These are phyloP conservation scores for Pleurotus cornucopiae DNA, from an alignment of 768 basidiomycete genomes.

Conservation along the genomic window DNA sequence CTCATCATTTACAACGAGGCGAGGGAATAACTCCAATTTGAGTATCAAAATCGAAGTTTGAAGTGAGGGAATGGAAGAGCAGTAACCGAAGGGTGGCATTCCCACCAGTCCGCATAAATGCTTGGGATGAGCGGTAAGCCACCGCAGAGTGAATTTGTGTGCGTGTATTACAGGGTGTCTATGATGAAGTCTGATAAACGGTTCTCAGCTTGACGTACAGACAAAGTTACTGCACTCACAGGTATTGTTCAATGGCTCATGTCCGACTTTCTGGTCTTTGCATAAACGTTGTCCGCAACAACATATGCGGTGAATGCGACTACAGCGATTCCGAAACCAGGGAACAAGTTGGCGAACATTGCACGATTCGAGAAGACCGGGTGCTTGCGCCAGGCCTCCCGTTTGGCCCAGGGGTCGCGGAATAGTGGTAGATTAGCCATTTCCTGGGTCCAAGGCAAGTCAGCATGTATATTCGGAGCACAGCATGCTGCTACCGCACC, in stretches of 20 bases:
- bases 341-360: constrained; percentile 90
- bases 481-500: neutral
- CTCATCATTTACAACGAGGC: no score
- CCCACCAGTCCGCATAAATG: neutral
- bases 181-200: no score
- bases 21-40: no score
- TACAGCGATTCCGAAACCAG: constrained; percentile 90
- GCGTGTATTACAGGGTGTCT: no score
- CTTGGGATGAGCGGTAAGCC: no score
- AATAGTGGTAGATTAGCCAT: constrained; percentile 73
- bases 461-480: neutral
- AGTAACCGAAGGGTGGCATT: neutral
- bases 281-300: constrained; percentile 69
- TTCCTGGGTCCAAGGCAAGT: constrained; percentile 9
- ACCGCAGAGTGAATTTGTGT: no score
- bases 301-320: constrained; percentile 93
- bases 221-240: constrained; percentile 6
- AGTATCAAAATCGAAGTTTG: no score
- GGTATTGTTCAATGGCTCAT: constrained; percentile 19
- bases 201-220: no score
- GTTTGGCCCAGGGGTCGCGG: constrained; percentile 92
- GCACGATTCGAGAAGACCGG: constrained; percentile 82
- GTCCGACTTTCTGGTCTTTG: constrained; percentile 28
- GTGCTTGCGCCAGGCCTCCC: constrained; percentile 88
- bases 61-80: no score